phyloP scores from a whole-genome alignment of 2,329 filamentous ascomycete genomes.

The Penicillium sp. region DNA sequence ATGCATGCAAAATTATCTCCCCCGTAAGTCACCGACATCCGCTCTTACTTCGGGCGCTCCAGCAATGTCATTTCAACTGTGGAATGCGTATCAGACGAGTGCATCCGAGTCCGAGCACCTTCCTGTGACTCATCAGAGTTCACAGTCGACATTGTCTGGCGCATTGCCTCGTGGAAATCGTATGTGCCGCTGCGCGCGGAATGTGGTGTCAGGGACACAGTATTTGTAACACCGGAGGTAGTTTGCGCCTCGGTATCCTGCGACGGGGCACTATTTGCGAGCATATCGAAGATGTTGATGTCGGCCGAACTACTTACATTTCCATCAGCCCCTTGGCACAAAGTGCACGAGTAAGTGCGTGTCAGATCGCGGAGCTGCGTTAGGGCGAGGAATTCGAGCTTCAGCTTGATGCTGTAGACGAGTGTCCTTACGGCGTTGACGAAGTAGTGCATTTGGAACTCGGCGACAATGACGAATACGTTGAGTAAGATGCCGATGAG shows the following conservation, averaged over 20 bases:
- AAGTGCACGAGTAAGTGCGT: conserved; percentile 10
- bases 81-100: conserved; percentile 8
- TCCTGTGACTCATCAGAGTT: background rate
- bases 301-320: conserved; percentile 10
- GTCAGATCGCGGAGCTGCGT: conserved; percentile 38
- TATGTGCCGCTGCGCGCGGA: conserved; percentile 9
- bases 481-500: conserved; percentile 43
- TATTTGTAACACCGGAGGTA: background rate
- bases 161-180: conserved; percentile 21
- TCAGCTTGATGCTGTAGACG: conserved; percentile 47
- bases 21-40: background rate
- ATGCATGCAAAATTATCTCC: background rate
- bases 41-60: background rate
- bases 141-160: conserved; percentile 14
- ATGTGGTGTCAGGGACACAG: background rate
- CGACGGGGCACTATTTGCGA: background rate
- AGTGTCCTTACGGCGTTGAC: conserved; percentile 40
- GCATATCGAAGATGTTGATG: conserved; percentile 19
- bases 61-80: conserved; percentile 13
- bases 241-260: conserved; percentile 2
- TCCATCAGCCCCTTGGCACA: conserved; percentile 4
- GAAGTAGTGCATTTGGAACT: conserved; percentile 38
- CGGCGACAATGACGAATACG: conserved; percentile 33
- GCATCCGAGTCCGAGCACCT: background rate
- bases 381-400: conserved; percentile 47